A percentile compares a stretch with the other conserved stretches of the same genome.
These are phyloP conservation scores for Sorghum bicolor DNA, from an alignment of 176 grass and related monocot species.

Conservation along the genomic window DNA sequence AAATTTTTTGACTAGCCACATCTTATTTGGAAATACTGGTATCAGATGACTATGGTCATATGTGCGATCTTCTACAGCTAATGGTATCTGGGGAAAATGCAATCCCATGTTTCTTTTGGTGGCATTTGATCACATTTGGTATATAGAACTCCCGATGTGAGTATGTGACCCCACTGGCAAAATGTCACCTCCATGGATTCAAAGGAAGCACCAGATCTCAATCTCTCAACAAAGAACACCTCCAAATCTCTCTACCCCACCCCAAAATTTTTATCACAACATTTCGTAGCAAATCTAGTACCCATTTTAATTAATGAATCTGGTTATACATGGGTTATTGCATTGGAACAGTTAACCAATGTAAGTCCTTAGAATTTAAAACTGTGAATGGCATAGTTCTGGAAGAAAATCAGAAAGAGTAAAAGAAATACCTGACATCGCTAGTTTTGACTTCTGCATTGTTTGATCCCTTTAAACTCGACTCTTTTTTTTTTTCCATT, in stretches of 20 bases:
- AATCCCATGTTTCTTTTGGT: neutral
- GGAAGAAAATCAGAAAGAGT: neutral
- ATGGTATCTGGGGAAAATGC: neutral
- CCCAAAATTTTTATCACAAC: neutral
- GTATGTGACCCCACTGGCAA: neutral
- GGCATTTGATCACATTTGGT: neutral
- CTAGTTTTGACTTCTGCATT: slow-evolving; percentile 7
- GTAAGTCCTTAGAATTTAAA: neutral
- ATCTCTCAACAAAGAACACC: neutral
- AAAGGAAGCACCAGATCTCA: neutral
- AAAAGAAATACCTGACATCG: neutral
- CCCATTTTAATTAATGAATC: neutral
- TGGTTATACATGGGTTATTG: neutral
- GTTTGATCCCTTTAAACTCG: neutral
- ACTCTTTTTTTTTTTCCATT: neutral
- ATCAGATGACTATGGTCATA: neutral
- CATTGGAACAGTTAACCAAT: neutral
- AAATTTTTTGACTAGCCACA: neutral
- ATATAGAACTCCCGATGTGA: neutral
- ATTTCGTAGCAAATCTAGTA: neutral
- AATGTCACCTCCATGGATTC: neutral
- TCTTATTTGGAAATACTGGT: neutral
- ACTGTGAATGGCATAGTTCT: neutral
- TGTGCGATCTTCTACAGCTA: neutral
- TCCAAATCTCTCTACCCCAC: neutral